Conservation (phyloP, 225 moss, liverwort and hornwort genomes). For the Bryum argenteum region DNA sequence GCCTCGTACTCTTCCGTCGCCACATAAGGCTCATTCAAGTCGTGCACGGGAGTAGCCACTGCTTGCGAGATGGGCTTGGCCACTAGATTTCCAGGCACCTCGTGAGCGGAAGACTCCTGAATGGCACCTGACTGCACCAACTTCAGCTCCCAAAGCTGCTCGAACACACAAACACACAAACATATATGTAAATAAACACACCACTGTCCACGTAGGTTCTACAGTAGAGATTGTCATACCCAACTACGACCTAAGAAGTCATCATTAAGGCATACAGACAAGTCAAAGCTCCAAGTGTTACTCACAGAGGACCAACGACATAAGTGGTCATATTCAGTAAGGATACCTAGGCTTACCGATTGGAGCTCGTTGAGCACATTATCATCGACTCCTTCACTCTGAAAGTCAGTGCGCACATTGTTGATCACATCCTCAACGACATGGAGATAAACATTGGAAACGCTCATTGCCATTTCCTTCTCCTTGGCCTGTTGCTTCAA, state of each 20-base stretch:
- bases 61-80: conserved; percentile 45
- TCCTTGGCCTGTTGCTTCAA: conserved; percentile 71
- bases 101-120: conserved; percentile 51
- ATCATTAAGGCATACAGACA: not conserved
- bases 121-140: conserved; percentile 90
- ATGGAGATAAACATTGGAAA: conserved; percentile 75
- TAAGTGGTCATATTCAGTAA: not conserved
- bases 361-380: conserved; percentile 86
- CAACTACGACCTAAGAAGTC: not conserved
- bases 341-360: conserved; percentile 44
- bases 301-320: too few species aligned
- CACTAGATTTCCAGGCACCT: conserved; percentile 39
- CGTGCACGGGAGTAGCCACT: conserved; percentile 64
- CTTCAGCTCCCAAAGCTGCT: conserved; percentile 97
- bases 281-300: too few species aligned
- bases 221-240: not conserved
- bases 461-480: conserved; percentile 69
- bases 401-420: conserved; percentile 78
- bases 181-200: not conserved
- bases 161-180: conserved; percentile 6
- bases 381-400: conserved; percentile 89
- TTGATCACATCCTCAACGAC: conserved; percentile 95
- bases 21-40: conserved; percentile 89
- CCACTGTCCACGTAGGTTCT: too few species aligned
- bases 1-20: conserved; percentile 77